A percentile compares a stretch with the other conserved stretches of the same genome.
Conservation (phyloP, 257 asterid genomes). For the Jacaranda mimosifolia region DNA sequence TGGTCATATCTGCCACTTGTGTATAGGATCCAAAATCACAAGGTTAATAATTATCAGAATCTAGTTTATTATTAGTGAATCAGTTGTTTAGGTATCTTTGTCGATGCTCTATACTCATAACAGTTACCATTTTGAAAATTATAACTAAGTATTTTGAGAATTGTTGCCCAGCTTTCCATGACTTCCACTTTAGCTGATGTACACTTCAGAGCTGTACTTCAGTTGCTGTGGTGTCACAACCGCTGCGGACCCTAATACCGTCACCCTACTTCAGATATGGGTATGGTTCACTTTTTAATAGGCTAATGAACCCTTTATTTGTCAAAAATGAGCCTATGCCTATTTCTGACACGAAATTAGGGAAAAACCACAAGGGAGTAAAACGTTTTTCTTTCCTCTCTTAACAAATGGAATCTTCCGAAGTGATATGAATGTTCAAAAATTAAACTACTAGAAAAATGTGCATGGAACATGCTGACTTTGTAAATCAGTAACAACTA, state of each 20-base stretch:
- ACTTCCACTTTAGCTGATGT: not conserved
- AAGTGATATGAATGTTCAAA: no score
- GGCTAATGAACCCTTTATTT: not conserved
- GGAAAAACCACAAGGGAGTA: not conserved
- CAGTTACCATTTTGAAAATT: not conserved
- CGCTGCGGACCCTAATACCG: not conserved
- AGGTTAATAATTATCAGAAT: not conserved
- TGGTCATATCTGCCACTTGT: not conserved
- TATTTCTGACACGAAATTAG: not conserved
- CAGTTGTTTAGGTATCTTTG: not conserved
- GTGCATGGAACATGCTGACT: not conserved
- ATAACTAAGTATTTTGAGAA: not conserved
- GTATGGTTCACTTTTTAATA: not conserved
- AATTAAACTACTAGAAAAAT: not conserved
- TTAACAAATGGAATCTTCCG: not conserved
- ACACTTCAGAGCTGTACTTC: not conserved
- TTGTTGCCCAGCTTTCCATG: not conserved
- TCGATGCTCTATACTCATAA: not conserved
- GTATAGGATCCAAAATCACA: not conserved
- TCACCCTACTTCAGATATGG: not conserved
- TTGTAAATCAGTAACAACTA: not conserved
- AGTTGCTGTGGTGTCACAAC: not conserved
- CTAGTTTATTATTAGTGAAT: not conserved
- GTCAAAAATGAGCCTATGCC: not conserved
- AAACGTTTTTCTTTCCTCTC: not conserved